Base-by-base conservation (phyloP, 2,329 filamentous ascomycete genomes). In the Diaporthe citriasiana region DNA sequence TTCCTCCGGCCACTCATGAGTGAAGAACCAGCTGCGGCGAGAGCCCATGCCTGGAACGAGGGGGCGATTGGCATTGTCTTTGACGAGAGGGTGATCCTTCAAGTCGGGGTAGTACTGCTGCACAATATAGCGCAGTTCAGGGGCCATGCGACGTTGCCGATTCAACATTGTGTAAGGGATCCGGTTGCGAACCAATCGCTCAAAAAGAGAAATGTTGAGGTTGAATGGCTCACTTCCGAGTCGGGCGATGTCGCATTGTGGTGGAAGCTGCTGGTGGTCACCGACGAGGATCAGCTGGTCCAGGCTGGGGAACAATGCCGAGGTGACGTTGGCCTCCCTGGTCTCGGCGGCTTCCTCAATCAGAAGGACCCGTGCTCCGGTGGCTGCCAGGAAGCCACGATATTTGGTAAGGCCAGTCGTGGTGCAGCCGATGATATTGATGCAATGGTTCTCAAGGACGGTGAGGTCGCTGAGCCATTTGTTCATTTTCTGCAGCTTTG, bases 381-480 rank as follows among this genome's bases (percentile, higher is more conserved):
- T 80, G 2, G 89, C 89, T 0, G 91, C 86, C 30, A 97, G 85
- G 2, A 96, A 85, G 0, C 88, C 89, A 4, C 94, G 90, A 75
- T 97, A 96, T 78, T 97, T 97, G 82, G 92, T 92, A 12, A 97
- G 80, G 0, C 94, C 94, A 0, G 95, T 97, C 0, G 93, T 95
- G 0, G 95, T 97, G 68, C 89, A 89, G 45, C 89, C 88, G 4
- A 96, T 83, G 33, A 94, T 86, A 30, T 88, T 83, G 22, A 88
- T 81, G 0, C 77, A 63, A 22, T 82, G 79, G 1, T 76, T 73
- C 3, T 77, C 78, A n/a, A 89, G 79, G 8, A 85, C 79, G 7
- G 78, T 78, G 12, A 87, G 82, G 74, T 94, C 89, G 47, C 86
- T 85, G 73, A 92, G 87, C 86, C 89, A 93, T 35, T 85, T 87